phyloP scores from a whole-genome alignment of 2,329 filamentous ascomycete species.

The Metarhizium album region DNA sequence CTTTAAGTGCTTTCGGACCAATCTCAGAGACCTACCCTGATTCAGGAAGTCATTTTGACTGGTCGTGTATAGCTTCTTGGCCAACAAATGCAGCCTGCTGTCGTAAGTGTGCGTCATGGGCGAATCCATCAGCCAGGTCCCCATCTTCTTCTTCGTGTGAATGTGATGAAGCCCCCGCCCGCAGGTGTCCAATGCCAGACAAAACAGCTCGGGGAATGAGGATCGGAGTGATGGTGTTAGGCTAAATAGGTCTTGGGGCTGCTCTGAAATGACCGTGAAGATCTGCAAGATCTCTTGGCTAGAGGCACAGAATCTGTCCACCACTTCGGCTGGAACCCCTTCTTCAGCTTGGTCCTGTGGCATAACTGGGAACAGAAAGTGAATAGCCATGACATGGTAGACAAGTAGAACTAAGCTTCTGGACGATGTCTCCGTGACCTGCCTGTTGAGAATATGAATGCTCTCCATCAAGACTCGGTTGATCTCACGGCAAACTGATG shows the following conservation, averaged over 20 bases:
- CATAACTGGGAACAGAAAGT: constrained; percentile 20
- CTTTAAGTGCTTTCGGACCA: constrained; percentile 20
- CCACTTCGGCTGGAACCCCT: constrained; percentile 12
- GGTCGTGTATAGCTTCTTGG: constrained; percentile 15
- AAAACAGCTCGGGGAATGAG: constrained; percentile 17
- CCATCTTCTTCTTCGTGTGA: constrained; percentile 10
- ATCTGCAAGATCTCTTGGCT: constrained; percentile 18
- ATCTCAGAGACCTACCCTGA: constrained; percentile 14
- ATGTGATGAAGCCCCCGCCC: constrained; percentile 18
- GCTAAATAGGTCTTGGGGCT: constrained; percentile 12
- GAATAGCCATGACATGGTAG: constrained; percentile 24
- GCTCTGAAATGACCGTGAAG: constrained; percentile 12
- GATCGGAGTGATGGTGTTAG: constrained; percentile 13
- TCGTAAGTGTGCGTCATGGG: constrained; percentile 15
- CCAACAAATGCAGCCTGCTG: constrained; percentile 14
- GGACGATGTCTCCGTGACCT: constrained; percentile 15
- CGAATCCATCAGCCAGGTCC: constrained; percentile 11
- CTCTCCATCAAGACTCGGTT: constrained; percentile 16
- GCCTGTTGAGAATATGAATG: constrained; percentile 13
- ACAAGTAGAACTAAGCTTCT: constrained; percentile 18
- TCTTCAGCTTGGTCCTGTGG: constrained; percentile 11
- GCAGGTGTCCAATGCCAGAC: constrained; percentile 21
- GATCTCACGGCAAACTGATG: constrained; percentile 17
- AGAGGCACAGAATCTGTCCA: constrained; percentile 19
- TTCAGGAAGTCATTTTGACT: constrained; percentile 19